Percentiles rank a stretch among this genome's conserved stretches.
Conservation (phyloP, 108 stramenopile genomes). For the Pseudonitzschia multiseries region DNA sequence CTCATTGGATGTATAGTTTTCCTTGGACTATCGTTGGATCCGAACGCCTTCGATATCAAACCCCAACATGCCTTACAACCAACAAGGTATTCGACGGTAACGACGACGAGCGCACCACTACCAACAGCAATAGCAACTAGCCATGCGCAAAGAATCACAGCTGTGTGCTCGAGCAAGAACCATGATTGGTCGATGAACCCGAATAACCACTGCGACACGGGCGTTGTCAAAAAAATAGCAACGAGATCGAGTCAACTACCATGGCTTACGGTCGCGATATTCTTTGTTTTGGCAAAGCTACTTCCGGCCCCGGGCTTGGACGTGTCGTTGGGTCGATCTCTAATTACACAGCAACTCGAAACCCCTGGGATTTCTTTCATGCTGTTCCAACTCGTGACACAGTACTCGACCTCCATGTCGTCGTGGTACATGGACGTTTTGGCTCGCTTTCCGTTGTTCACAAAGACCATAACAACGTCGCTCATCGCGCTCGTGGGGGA, state of each 20-base stretch:
- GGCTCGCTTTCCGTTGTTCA: conserved; percentile 45
- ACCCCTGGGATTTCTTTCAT: neutral
- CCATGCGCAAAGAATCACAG: neutral
- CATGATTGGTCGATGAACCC: neutral
- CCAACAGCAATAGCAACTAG: neutral
- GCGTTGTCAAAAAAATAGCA: neutral
- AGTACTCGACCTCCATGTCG: neutral
- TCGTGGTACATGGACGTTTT: conserved; percentile 50
- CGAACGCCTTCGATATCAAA: conserved; percentile 13
- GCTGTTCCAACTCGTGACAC: neutral
- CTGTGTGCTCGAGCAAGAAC: neutral
- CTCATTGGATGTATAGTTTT: conserved; percentile 5
- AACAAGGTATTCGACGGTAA: neutral
- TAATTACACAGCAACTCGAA: neutral
- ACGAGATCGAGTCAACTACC: neutral
- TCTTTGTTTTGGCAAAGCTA: neutral
- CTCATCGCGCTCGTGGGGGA: conserved; percentile 60
- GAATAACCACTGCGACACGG: neutral
- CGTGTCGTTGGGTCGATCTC: neutral
- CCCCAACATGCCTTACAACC: neutral
- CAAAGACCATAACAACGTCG: conserved; percentile 61
- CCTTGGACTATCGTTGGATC: neutral
- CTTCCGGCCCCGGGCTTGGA: neutral
- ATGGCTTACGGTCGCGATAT: neutral
- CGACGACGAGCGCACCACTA: neutral